phyloP scores from a whole-genome alignment of 2,329 filamentous ascomycete genomes.

The Bimuria novae-zelandiae region DNA sequence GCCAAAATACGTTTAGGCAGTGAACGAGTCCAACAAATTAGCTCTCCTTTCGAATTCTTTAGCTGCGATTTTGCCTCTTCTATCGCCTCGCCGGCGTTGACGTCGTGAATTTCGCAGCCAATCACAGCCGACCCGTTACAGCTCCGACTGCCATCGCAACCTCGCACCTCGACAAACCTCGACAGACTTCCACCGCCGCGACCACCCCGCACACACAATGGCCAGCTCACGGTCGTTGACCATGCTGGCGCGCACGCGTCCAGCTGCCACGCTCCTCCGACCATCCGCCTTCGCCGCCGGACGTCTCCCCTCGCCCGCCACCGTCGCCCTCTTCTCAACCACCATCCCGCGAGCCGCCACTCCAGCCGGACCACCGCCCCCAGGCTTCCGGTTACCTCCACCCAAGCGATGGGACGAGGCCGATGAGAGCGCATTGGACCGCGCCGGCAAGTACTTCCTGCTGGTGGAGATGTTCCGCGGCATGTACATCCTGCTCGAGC shows the following conservation, averaged over 20 bases:
- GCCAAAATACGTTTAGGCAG: neutral
- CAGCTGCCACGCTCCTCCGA: slow-evolving; percentile 46
- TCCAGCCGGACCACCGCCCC: slow-evolving; percentile 76
- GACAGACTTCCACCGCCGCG: slow-evolving; percentile 28
- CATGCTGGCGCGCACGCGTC: slow-evolving; percentile 53
- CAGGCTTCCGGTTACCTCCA: slow-evolving; percentile 77
- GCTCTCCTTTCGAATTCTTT: neutral
- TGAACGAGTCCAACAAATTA: neutral
- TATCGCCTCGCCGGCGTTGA: slow-evolving; percentile 19
- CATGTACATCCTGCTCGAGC: slow-evolving; percentile 97
- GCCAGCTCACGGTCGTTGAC: slow-evolving; percentile 54
- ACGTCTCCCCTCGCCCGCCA: slow-evolving; percentile 49
- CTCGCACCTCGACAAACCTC: slow-evolving; percentile 24
- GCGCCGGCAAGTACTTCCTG: slow-evolving; percentile 90
- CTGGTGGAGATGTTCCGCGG: slow-evolving; percentile 94
- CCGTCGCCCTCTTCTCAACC: slow-evolving; percentile 65
- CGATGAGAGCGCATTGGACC: slow-evolving; percentile 79
- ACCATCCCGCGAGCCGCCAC: slow-evolving; percentile 65
- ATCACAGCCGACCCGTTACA: slow-evolving; percentile 33
- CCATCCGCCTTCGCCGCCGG: slow-evolving; percentile 36
- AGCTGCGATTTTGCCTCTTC: slow-evolving; percentile 13
- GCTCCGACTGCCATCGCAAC: slow-evolving; percentile 27
- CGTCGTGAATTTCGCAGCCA: slow-evolving; percentile 32
- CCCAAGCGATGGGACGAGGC: slow-evolving; percentile 80
- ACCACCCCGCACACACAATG: slow-evolving; percentile 47